A percentile compares a stretch with the other conserved stretches of the same genome.
phyloP scores from a whole-genome alignment of 495 filamentous ascomycete genomes.

The Aspergillus taichungensis region DNA sequence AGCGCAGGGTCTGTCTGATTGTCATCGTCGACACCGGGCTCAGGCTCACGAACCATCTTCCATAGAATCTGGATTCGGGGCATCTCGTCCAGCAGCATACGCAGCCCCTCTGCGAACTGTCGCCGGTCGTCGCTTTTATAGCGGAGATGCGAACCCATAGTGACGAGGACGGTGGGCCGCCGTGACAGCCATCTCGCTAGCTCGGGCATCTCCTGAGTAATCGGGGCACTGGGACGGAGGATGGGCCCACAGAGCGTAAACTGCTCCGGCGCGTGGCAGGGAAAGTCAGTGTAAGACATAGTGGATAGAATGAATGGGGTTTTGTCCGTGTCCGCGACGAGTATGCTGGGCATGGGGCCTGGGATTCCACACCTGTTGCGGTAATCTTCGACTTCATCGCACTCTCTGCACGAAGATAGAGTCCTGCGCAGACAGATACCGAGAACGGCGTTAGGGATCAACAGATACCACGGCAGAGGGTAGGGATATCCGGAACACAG shows the following conservation, averaged over 20 bases:
- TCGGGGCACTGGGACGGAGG: constrained; percentile 6
- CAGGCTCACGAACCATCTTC: constrained; percentile 20
- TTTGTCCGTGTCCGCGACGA: not conserved
- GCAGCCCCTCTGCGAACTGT: constrained; percentile 29
- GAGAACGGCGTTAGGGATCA: constrained; percentile 25
- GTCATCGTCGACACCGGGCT: not conserved
- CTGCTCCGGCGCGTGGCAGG: constrained; percentile 4
- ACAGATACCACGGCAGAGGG: constrained; percentile 20
- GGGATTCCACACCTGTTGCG: constrained; percentile 9
- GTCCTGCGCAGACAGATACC: not conserved
- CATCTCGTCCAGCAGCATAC: constrained; percentile 14
- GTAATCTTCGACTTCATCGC: constrained; percentile 4
- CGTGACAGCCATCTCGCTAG: constrained; percentile 24
- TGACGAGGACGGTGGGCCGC: constrained; percentile 30
- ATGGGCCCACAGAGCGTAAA: constrained; percentile 16
- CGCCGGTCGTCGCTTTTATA: constrained; percentile 6
- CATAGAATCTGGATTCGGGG: constrained; percentile 32
- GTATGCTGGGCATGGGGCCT: constrained; percentile 3
- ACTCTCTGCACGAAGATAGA: not conserved
- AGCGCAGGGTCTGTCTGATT: not conserved
- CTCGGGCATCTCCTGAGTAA: constrained; percentile 16
- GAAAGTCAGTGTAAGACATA: constrained; percentile 9
- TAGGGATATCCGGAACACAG: constrained; percentile 26
- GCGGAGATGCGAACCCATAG: constrained; percentile 19
- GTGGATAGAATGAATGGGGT: constrained; percentile 5